Conservation (phyloP, 2,329 filamentous ascomycete species). For the Pestalotiopsis sp. region DNA sequence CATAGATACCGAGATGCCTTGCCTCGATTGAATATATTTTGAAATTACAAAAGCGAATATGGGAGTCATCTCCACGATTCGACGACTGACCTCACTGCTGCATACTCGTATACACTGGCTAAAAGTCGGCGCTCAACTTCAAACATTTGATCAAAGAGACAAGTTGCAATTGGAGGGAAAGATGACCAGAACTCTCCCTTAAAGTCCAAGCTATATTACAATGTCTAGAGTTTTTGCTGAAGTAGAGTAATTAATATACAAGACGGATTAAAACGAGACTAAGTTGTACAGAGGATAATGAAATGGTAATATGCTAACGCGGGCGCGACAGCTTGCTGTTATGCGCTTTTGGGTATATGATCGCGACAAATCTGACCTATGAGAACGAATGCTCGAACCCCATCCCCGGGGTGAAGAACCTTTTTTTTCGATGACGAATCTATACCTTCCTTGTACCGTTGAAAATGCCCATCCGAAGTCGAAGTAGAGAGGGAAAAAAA, state of each 20-base stretch:
- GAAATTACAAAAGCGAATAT: too few relatives aligned
- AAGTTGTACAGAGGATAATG: neutral
- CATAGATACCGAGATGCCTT: too few relatives aligned
- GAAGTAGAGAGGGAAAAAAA: neutral
- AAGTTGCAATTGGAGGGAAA: neutral
- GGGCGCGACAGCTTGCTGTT: neutral
- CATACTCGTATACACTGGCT: too few relatives aligned
- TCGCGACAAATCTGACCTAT: slow-evolving; percentile 2
- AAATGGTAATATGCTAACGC: slow-evolving; percentile 5
- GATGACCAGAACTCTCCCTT: neutral
- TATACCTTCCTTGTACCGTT: neutral
- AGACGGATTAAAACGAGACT: neutral
- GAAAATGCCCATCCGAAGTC: neutral
- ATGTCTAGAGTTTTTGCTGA: neutral
- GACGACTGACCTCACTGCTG: too few relatives aligned
- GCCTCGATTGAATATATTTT: too few relatives aligned
- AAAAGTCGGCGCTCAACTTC: too few relatives aligned
- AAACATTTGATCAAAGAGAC: neutral
- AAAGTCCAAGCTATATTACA: neutral
- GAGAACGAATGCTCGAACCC: slow-evolving; percentile 1
- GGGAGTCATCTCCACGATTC: too few relatives aligned
- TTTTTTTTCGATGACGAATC: neutral
- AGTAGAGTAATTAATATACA: neutral
- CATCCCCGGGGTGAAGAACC: neutral
- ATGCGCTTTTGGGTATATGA: slow-evolving; percentile 10